phyloP scores from a whole-genome alignment of 495 filamentous ascomycete genomes.

The Penicillium odoratum region DNA sequence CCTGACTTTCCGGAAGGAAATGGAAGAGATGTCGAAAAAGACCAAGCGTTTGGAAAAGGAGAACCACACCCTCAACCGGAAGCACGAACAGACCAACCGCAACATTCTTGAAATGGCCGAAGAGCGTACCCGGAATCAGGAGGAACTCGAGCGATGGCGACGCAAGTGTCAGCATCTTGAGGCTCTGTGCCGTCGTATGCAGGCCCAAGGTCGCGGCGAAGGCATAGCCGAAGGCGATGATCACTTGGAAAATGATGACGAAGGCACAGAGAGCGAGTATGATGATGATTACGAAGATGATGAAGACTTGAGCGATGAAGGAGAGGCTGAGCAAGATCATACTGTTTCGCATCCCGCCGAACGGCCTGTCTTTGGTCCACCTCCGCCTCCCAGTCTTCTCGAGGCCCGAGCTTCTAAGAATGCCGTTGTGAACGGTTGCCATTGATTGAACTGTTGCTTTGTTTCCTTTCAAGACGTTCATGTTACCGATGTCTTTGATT shows the following conservation, averaged over 20 bases:
- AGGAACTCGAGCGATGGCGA: slow-evolving; percentile 75
- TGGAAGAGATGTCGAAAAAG: slow-evolving; percentile 99
- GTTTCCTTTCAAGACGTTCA: not conserved
- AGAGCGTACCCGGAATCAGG: slow-evolving; percentile 79
- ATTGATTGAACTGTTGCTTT: slow-evolving; percentile 22
- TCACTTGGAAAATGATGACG: slow-evolving; percentile 66
- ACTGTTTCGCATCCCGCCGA: slow-evolving; percentile 39
- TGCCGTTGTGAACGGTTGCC: slow-evolving; percentile 50
- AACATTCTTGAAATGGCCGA: slow-evolving; percentile 99
- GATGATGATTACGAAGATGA: slow-evolving; percentile 72
- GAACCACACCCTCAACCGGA: slow-evolving; percentile 85
- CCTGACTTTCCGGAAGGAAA: slow-evolving; percentile 96
- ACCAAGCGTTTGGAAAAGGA: slow-evolving; percentile 97
- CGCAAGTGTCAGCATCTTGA: slow-evolving; percentile 93
- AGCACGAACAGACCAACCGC: slow-evolving; percentile 88
- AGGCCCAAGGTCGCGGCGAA: slow-evolving; percentile 79
- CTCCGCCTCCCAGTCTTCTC: slow-evolving; percentile 53
- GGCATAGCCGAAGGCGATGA: slow-evolving; percentile 47
- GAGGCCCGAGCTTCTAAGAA: slow-evolving; percentile 49
- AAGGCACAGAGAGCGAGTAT: slow-evolving; percentile 69
- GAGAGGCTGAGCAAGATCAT: slow-evolving; percentile 58
- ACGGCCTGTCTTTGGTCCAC: slow-evolving; percentile 54
- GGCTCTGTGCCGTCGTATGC: slow-evolving; percentile 90
- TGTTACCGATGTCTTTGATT: not conserved
- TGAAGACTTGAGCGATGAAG: slow-evolving; percentile 64